These are phyloP conservation scores for Fibroporia radiculosa DNA, from an alignment of 768 basidiomycete species.

Conservation along the genomic window DNA sequence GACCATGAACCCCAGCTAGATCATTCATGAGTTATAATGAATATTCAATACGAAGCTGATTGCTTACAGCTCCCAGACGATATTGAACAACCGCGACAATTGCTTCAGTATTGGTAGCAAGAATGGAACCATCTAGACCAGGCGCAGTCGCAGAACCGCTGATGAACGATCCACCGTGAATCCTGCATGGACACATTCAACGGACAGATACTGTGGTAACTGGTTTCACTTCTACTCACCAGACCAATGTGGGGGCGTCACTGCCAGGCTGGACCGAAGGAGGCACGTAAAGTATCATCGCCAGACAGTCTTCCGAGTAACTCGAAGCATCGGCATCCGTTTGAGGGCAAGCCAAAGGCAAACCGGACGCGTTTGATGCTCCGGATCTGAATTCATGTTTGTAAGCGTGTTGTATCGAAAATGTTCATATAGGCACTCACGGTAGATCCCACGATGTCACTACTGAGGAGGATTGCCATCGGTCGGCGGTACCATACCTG, in stretches of 20 bases:
- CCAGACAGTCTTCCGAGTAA: slow-evolving; percentile 74
- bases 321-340: slow-evolving; percentile 37
- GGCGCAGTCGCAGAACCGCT: slow-evolving; percentile 62
- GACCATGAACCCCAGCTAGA: slow-evolving; percentile 68
- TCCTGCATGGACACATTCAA: slow-evolving; percentile 37
- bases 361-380: slow-evolving; percentile 38
- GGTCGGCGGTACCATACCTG: slow-evolving; percentile 54
- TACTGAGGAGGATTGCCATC: slow-evolving; percentile 53
- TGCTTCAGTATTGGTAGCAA: slow-evolving; percentile 63
- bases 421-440: slow-evolving; percentile 32
- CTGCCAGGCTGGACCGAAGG: slow-evolving; percentile 24
- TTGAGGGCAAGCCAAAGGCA: slow-evolving; percentile 75
- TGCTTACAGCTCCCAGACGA: slow-evolving; percentile 66
- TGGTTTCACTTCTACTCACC: slow-evolving; percentile 41
- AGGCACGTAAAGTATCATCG: slow-evolving; percentile 68
- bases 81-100: slow-evolving; percentile 83
- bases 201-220: background rate
- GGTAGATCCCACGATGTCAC: slow-evolving; percentile 53
- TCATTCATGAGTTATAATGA: slow-evolving; percentile 6
- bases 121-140: slow-evolving; percentile 69
- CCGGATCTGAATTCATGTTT: slow-evolving; percentile 22
- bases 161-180: slow-evolving; percentile 82
- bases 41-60: background rate
- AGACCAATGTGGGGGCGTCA: slow-evolving; percentile 46
- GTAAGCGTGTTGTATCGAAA: background rate